These are phyloP conservation scores for Xerophyta viscosa DNA, from an alignment of 106 monocot genomes.

Conservation along the genomic window DNA sequence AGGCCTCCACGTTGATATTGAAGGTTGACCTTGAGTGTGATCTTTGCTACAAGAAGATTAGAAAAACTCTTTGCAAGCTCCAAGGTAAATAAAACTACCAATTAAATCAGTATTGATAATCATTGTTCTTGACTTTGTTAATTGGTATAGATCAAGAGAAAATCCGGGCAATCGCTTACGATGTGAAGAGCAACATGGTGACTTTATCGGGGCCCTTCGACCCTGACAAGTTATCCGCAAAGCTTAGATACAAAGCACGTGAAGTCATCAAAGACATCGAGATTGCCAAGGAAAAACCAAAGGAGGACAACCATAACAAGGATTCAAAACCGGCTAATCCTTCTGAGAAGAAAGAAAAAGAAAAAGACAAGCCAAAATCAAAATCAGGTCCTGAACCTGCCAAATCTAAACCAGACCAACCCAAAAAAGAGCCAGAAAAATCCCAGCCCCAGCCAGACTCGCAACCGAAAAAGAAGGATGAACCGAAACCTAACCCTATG, in stretches of 20 bases:
- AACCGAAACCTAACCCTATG: not conserved
- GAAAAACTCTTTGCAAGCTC: slow-evolving; percentile 19
- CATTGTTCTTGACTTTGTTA: not conserved
- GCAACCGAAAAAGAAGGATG: not conserved
- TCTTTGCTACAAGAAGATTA: slow-evolving; percentile 25
- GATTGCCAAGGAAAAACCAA: slow-evolving; percentile 23
- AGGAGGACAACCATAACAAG: no score
- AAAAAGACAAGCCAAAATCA: not conserved
- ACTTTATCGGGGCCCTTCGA: slow-evolving; percentile 49
- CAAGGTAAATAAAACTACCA: slow-evolving; percentile 11
- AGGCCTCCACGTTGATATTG: slow-evolving; percentile 20
- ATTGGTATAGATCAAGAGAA: slow-evolving; percentile 24
- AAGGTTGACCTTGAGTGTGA: slow-evolving; percentile 23
- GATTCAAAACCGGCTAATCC: not conserved
- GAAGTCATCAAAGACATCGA: slow-evolving; percentile 41
- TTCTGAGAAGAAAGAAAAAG: not conserved
- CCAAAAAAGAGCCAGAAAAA: no score
- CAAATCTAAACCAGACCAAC: no score
- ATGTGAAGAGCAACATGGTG: slow-evolving; percentile 51
- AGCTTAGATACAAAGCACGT: slow-evolving; percentile 43
- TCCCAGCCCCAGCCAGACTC: not conserved
- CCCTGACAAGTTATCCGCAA: slow-evolving; percentile 26
- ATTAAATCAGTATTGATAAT: not conserved
- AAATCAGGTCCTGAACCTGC: no score
- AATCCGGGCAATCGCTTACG: slow-evolving; percentile 25